Base-by-base conservation (phyloP, 2,329 filamentous ascomycete species). In the Pseudogymnoascus sp. region DNA sequence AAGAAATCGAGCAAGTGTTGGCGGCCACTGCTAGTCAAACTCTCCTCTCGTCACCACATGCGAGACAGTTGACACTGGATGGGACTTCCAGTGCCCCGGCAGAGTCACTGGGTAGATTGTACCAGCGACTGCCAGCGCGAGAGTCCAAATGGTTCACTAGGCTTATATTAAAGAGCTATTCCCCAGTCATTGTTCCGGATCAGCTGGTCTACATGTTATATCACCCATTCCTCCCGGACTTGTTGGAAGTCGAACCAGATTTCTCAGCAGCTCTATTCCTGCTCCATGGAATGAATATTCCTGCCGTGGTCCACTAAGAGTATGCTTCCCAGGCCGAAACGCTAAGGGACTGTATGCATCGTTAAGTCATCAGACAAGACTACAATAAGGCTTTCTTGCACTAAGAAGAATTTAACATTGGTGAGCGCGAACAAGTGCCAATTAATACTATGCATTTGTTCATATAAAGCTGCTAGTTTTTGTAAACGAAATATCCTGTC, bases 111-210 rank as follows among this genome's bases (percentile, higher is more conserved):
- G 78, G 78, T 19, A 71, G 72, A 0, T 70, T 92, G 0, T 89
- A 89, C 68, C 77, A 75, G 31, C 81, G 83, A 6, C 71, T 91
- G 8, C 78, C 78, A 52, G 83, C 90, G 2, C 78, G 79, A 45
- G 90, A 96, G 70, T 88, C 87, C 3, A 96, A 96, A 75, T 97
- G 92, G 92, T 80, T 96, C 10, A 90, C 90, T 0, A 82, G 92
- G 3, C 77, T 97, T 31, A 79, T 96, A 5, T 77, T 96, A 29
- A 94, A 95, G 70, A 83, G 87, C 65, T 90, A 87, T 64, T 79
- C 81, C n/a, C 88, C 89, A 0, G 78, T 92, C 0, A 72, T 81
- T 1, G 70, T 95, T 1, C 84, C 91, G 21, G 74, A 77, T 6
- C 66, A 73, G 1, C 72, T 81, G 21, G 38, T 60, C 19, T 60